Base-by-base conservation (phyloP, 192 early-diverging fungal species). In the Umbelopsis sp. region DNA sequence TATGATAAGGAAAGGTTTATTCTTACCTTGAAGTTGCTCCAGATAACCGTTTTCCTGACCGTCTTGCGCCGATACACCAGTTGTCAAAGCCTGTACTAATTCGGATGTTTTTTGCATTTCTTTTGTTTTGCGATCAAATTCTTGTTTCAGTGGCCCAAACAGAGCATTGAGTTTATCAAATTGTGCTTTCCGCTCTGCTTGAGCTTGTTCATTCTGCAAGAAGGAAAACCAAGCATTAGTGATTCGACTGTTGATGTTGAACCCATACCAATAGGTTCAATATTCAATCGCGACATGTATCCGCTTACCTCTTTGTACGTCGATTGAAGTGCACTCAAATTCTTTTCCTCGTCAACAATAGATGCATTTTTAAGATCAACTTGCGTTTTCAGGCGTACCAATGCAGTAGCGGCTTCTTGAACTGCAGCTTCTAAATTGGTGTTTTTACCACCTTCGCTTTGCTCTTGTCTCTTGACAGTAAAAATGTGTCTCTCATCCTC, bases 1-100 rank as follows among this genome's bases (percentile, higher is more conserved):
- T 5, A 49, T 8, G 5, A 1, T 25, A 4, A 64, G 18, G 68
- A 70, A 4, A 1, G 67, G 7, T 15, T 2, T 18, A 44, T 51
- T 50, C 15, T 16, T 78, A 88, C 90, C 81, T 77, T 93, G 88
- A n/a, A 99, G 80, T 73, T 98, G 97, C 80, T 97, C 92, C 90
- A 95, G 91, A 68, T 97, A 99, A 2, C 97, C 95, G 72, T 91
- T 94, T 68, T 99, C 94, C 67, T 95, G 90, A 7, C 96, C 95
- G 74, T 96, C 94, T 51, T 90, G 88, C 3, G 94, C 88, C 16
- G 96, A 86, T 33, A 99, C 79, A 23, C 98, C 98, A 0, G 96
- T 99, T 2, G 94, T 93, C 25, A 99, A 85, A 6, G 95, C 96
- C 74, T 95, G 92, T 16, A 99, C 76, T 33, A 99, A 84, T 68